A percentile compares a stretch with the other conserved stretches of the same genome.
Evolutionary conservation across 1,284 basidiomycete genomes (phyloP).

Genomic region (Cystobasidium sp.): DNA sequence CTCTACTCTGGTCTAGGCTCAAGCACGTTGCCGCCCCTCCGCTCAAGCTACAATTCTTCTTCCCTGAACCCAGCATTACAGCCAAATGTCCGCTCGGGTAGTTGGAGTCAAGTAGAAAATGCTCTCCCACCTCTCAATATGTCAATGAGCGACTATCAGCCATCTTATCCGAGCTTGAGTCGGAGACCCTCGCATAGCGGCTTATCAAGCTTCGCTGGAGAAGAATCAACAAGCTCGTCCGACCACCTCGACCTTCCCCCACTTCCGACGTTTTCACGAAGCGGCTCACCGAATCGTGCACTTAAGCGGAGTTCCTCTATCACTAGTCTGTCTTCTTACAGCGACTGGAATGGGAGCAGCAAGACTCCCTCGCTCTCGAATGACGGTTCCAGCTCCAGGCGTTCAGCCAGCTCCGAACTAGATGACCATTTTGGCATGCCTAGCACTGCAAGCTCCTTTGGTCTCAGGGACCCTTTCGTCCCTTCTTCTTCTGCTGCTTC

Average conservation of each 20-base stretch:
- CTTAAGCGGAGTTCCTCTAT: slow-evolving; percentile 24
- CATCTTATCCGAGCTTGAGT: not conserved
- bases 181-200: not conserved
- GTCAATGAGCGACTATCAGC: slow-evolving; percentile 1
- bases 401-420: slow-evolving; percentile 11
- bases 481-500: not conserved
- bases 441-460: slow-evolving; percentile 5
- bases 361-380: slow-evolving; percentile 23
- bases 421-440: slow-evolving; percentile 25
- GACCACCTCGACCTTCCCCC: not conserved
- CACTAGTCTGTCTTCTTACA: slow-evolving; percentile 16
- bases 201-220: not conserved
- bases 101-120: slow-evolving; percentile 34
- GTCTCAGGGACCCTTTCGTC: slow-evolving; percentile 2
- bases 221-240: not conserved
- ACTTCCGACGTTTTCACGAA: slow-evolving; percentile 5
- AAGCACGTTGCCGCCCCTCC: not conserved
- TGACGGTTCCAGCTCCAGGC: slow-evolving; percentile 18
- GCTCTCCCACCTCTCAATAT: slow-evolving; percentile 24
- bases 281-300: slow-evolving; percentile 1
- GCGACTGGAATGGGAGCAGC: slow-evolving; percentile 28
- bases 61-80: not conserved
- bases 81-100: slow-evolving; percentile 28
- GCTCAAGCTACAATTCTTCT: slow-evolving; percentile 4
- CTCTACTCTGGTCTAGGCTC: not conserved